phyloP scores from a whole-genome alignment of 2,329 filamentous ascomycete species.

The Onygenales sp. region DNA sequence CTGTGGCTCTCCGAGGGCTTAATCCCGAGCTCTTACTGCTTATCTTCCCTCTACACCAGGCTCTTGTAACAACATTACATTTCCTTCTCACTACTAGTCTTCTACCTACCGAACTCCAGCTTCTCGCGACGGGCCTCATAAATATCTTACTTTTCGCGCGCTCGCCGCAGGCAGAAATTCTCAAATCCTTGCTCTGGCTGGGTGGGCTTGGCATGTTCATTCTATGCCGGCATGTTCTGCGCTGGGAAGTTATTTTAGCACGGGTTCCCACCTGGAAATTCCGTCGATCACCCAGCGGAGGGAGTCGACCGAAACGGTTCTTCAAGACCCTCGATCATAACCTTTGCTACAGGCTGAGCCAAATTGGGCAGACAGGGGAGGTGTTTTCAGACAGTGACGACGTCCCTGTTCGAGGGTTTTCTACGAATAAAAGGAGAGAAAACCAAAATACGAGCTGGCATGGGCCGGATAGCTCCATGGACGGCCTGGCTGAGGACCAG shows the following conservation, averaged over 20 bases:
- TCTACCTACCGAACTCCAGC: slow-evolving; percentile 74
- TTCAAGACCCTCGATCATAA: slow-evolving; percentile 35
- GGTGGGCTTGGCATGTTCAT: slow-evolving; percentile 71
- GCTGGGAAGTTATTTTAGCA: slow-evolving; percentile 76
- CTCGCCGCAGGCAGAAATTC: slow-evolving; percentile 74
- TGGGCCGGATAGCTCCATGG: neutral
- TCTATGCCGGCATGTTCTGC: slow-evolving; percentile 62
- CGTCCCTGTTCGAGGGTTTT: slow-evolving; percentile 14
- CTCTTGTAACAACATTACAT: slow-evolving; percentile 62
- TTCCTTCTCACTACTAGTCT: slow-evolving; percentile 83
- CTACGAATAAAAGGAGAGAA: neutral
- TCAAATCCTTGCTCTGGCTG: slow-evolving; percentile 77
- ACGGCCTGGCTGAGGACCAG: too few relatives aligned
- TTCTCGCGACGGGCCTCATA: slow-evolving; percentile 73
- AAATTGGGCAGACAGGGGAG: slow-evolving; percentile 18
- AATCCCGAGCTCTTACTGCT: slow-evolving; percentile 52
- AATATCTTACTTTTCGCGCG: slow-evolving; percentile 67
- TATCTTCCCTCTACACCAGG: slow-evolving; percentile 76
- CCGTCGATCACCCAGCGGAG: slow-evolving; percentile 41
- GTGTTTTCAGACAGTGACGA: slow-evolving; percentile 32
- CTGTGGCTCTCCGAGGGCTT: slow-evolving; percentile 28
- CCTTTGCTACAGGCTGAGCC: slow-evolving; percentile 41
- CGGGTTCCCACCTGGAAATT: slow-evolving; percentile 90
- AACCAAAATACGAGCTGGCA: neutral
- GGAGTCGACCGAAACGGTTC: slow-evolving; percentile 28